Conservation (phyloP, 768 basidiomycete genomes). For the Pulveroboletus ravenelii region DNA sequence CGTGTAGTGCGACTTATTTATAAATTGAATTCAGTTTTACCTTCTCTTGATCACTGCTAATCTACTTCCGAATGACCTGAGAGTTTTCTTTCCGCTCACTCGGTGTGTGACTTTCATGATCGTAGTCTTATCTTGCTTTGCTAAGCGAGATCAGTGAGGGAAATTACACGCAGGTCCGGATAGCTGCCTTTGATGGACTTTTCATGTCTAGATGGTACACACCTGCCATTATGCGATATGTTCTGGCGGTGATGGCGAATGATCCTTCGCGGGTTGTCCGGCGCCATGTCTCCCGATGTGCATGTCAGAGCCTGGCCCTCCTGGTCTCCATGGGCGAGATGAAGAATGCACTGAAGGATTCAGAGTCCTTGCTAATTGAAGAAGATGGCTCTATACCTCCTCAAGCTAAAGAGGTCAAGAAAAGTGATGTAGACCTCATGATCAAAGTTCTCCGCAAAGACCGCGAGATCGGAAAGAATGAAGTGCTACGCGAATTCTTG, state of each 20-base stretch:
- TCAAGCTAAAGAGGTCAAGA: slow-evolving; percentile 70
- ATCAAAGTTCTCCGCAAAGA: slow-evolving; percentile 87
- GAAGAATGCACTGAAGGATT: slow-evolving; percentile 67
- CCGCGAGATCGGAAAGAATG: slow-evolving; percentile 76
- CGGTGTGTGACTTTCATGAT: slow-evolving; percentile 47
- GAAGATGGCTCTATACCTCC: slow-evolving; percentile 75
- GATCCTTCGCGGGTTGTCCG: slow-evolving; percentile 81
- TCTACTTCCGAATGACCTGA: slow-evolving; percentile 71
- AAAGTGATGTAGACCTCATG: slow-evolving; percentile 77
- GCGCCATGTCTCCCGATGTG: slow-evolving; percentile 80
- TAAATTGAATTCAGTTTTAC: slow-evolving; percentile 54
- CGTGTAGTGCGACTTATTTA: slow-evolving; percentile 3
- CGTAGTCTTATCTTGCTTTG: background rate
- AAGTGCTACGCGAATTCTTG: slow-evolving; percentile 70
- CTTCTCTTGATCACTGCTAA: slow-evolving; percentile 72
- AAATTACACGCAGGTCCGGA: slow-evolving; percentile 86
- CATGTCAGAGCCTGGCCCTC: slow-evolving; percentile 82
- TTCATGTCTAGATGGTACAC: slow-evolving; percentile 87
- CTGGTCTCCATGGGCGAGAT: slow-evolving; percentile 89
- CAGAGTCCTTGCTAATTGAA: slow-evolving; percentile 76
- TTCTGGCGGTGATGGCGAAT: slow-evolving; percentile 79
- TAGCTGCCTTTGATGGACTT: slow-evolving; percentile 91
- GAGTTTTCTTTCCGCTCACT: slow-evolving; percentile 82
- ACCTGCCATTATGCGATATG: slow-evolving; percentile 78
- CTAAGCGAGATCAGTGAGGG: slow-evolving; percentile 64